A percentile compares a stretch with the other conserved stretches of the same genome.
Evolutionary conservation across 805 yeast genomes (phyloP).

Genomic region (Candida koratica): DNA sequence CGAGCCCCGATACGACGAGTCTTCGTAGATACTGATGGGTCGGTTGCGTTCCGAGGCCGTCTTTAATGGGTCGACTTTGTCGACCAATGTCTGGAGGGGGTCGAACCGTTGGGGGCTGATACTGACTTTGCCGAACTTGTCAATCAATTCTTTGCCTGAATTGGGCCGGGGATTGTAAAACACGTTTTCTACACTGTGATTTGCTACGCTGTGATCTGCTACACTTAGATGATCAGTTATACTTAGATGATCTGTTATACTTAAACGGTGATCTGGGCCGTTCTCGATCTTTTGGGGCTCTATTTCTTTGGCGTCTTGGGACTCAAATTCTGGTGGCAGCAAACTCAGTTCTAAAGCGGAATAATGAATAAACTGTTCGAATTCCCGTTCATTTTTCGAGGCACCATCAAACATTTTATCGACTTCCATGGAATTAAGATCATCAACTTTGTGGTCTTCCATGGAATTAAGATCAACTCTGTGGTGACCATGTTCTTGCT

Average conservation of each 20-base stretch:
- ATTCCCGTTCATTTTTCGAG: constrained; percentile 1
- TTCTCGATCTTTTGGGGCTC: too few species aligned
- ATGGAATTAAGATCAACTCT: too few species aligned
- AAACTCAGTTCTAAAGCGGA: constrained; percentile 4
- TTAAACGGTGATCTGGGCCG: too few species aligned
- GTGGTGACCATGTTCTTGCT: too few species aligned
- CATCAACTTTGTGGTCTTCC: too few species aligned
- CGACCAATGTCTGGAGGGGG: constrained; percentile 33
- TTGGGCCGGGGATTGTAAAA: constrained; percentile 3
- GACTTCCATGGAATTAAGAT: too few species aligned
- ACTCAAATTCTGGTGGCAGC: background rate
- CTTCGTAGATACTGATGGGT: constrained; percentile 40
- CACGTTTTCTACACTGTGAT: constrained; percentile 2
- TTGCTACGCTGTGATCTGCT: too few species aligned
- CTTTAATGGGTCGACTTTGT: constrained; percentile 40
- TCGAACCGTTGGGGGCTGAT: constrained; percentile 18
- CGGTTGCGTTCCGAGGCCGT: constrained; percentile 30
- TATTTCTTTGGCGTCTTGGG: too few species aligned
- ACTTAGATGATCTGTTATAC: too few species aligned
- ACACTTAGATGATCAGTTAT: too few species aligned
- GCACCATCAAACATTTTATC: too few species aligned
- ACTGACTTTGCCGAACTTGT: constrained; percentile 30
- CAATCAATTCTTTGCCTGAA: constrained; percentile 11
- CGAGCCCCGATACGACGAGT: constrained; percentile 31
- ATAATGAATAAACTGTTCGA: constrained; percentile 1